Evolutionary conservation across 805 yeast species (phyloP).

Genomic region (Schizosaccharomyces pombe): DNA sequence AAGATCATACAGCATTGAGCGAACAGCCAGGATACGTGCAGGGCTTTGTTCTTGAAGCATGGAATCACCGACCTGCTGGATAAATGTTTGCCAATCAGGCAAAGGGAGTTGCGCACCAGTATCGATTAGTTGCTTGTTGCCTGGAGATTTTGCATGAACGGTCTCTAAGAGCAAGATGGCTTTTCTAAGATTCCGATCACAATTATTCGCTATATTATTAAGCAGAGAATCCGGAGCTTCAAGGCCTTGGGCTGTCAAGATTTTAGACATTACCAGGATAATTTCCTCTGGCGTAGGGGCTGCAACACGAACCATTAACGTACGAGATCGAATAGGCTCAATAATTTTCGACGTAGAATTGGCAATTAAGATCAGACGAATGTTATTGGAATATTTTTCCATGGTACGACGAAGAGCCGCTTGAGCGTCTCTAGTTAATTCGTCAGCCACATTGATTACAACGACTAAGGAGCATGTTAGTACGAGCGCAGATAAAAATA

Average conservation of each 20-base stretch:
- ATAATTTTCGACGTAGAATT: conserved; percentile 81
- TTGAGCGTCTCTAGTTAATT: conserved; percentile 76
- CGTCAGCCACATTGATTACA: conserved; percentile 76
- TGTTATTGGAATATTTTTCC: conserved; percentile 79
- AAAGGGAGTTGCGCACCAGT: conserved; percentile 29
- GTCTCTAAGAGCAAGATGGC: conserved; percentile 67
- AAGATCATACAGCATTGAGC: conserved; percentile 54
- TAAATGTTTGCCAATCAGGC: conserved; percentile 81
- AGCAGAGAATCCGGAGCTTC: conserved; percentile 21
- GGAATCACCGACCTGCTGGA: conserved; percentile 35
- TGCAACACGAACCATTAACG: conserved; percentile 65
- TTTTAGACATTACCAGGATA: conserved; percentile 26
- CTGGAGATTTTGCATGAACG: conserved; percentile 19
- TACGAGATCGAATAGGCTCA: conserved; percentile 83
- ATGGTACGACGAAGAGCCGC: conserved; percentile 87
- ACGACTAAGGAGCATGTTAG: conserved; percentile 25
- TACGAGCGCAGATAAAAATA: background rate
- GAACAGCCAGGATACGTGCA: conserved; percentile 22
- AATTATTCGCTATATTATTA: conserved; percentile 27
- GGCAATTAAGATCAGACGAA: conserved; percentile 63
- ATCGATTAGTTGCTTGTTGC: conserved; percentile 2
- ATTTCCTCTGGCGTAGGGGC: conserved; percentile 49
- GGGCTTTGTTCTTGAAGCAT: conserved; percentile 35
- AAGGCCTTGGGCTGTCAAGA: conserved; percentile 35
- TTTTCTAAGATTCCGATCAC: conserved; percentile 54